Evolutionary conservation across 2,329 filamentous ascomycete genomes (phyloP), one percentile per base, ranked within the genome.

Genomic region (Didymella sp.): DNA sequence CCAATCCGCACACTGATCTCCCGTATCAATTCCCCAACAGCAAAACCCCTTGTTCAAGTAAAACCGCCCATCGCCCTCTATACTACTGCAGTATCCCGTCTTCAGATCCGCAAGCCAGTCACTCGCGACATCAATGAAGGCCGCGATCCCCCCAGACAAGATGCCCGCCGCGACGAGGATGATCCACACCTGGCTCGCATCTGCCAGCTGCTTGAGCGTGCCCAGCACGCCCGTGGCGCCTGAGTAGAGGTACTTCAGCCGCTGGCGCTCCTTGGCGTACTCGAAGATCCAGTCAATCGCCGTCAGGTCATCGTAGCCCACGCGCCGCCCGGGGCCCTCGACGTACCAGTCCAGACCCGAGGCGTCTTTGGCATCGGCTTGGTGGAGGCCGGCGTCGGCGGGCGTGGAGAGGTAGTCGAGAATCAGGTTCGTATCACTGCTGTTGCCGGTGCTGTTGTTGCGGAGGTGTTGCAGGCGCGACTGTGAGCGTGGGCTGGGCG

Each of bases 231-330:
- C 91, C 19, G 85, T 82, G 7, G 87, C 84, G 67, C 84, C 86
- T 0, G 89, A 85, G 52, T 87, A 85, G 19, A 99, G 81, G 27
- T 89, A 85, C n/a, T 92, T 86, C 69, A 96, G 80, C 22, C 95
- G 87, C 75, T 96, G 92, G 19, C 95, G 87, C 79, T 99, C 95
- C 76, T 97, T 97, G 49, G 91, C 95, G 73, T 98, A 96, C 77
- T 99, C 95, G 69, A 96, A 98, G 73, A 98, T 98, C 95, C 95
- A 99, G 80, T 99, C 95, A 74, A 99, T 99, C 56, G 95, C 94
- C 15, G 94, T 97, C 74, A 97, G 82, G 78, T 99, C 90, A 72
- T 97, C 94, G 79, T 99, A 99, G 51, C 91, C 94, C 33, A 97
- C 93, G 71, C 95, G 87, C 50, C 92, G 86, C 1, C 93, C 93